Evolutionary conservation across 441 rosid genomes (phyloP).

Genomic region (Gossypium lobatum): DNA sequence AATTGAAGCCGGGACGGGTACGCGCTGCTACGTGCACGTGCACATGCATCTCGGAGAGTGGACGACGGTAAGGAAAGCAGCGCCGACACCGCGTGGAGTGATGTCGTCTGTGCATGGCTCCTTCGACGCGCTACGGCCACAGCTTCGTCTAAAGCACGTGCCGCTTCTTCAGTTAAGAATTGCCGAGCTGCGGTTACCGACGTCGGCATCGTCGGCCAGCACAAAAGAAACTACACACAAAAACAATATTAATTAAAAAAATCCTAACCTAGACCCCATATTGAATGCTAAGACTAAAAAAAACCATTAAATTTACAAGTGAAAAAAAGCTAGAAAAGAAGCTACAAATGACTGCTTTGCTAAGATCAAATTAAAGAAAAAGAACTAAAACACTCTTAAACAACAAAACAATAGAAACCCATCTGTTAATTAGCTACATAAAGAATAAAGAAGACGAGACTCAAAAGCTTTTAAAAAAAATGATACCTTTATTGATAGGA

Average conservation of each 20-base stretch:
- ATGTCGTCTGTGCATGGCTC: constrained; percentile 74
- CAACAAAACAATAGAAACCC: background rate
- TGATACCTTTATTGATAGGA: background rate
- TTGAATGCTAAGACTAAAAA: background rate
- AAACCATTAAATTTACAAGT: background rate
- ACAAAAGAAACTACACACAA: background rate
- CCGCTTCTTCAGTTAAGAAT: constrained; percentile 75
- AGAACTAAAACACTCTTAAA: background rate
- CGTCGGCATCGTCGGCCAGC: constrained; percentile 75
- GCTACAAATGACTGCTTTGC: background rate
- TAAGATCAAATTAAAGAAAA: background rate
- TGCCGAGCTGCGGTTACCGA: constrained; percentile 65
- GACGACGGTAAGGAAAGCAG: constrained; percentile 61
- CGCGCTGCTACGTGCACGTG: constrained; percentile 47
- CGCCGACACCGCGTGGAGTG: constrained; percentile 80
- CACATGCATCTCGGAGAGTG: constrained; percentile 66
- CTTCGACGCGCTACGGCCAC: constrained; percentile 73
- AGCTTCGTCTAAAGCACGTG: constrained; percentile 71
- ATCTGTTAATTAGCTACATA: constrained; percentile 9
- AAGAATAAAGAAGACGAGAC: background rate
- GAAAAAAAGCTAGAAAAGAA: background rate
- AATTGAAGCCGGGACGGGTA: constrained; percentile 62
- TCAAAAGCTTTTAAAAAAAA: background rate
- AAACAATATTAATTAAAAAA: background rate
- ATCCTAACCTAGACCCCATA: background rate